Conservation (phyloP, 192 early-diverging fungal genomes). For the Nowakowskiella sp. region DNA sequence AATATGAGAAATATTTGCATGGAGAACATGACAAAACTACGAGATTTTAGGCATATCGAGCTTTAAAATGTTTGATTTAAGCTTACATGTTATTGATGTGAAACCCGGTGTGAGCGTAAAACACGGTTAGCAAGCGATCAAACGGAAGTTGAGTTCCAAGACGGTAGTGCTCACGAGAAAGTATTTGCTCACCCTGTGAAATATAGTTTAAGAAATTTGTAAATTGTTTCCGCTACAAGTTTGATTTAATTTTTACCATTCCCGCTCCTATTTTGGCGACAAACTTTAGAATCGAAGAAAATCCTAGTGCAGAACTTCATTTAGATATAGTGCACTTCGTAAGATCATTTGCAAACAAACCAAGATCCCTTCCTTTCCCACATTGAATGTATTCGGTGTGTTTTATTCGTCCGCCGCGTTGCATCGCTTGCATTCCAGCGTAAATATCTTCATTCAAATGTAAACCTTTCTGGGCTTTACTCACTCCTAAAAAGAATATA, state of each 20-base stretch:
- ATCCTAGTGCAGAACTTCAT: constrained; percentile 15
- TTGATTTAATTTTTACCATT: too few relatives aligned
- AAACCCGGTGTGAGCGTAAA: constrained; percentile 82
- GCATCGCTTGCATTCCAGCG: constrained; percentile 84
- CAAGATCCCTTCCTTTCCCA: constrained; percentile 84
- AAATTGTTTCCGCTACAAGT: too few relatives aligned
- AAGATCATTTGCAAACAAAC: constrained; percentile 9
- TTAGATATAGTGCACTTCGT: background rate
- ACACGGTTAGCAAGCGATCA: constrained; percentile 82
- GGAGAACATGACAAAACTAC: constrained; percentile 64
- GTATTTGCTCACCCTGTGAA: constrained; percentile 88
- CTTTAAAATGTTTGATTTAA: background rate
- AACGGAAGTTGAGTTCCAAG: constrained; percentile 75
- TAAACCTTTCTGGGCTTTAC: constrained; percentile 82
- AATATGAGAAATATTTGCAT: constrained; percentile 74
- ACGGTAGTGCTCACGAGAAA: constrained; percentile 89
- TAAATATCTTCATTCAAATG: constrained; percentile 91
- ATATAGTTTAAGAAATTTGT: too few relatives aligned
- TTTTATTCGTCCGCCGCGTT: constrained; percentile 76
- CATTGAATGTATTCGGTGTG: constrained; percentile 89
- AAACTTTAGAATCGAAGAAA: constrained; percentile 82
- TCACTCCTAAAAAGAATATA: constrained; percentile 43
- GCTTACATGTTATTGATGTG: constrained; percentile 71
- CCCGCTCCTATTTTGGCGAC: constrained; percentile 86
- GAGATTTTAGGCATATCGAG: background rate